Evolutionary conservation across 2,329 filamentous ascomycete genomes (phyloP).

Genomic region (Emergomyces orientalis): DNA sequence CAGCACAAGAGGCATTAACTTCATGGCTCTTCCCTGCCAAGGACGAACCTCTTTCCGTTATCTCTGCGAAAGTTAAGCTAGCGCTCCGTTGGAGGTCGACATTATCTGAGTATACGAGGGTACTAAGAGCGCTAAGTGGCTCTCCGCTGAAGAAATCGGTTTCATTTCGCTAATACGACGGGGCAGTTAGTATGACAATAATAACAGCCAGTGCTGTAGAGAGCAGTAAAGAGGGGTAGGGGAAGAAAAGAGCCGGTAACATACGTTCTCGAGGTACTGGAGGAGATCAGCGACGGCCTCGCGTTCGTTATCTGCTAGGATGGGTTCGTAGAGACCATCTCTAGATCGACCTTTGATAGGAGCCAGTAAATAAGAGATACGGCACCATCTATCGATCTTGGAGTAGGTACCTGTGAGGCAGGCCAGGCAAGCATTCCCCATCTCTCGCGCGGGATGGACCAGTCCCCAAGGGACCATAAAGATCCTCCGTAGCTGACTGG

Average conservation of each 20-base stretch:
- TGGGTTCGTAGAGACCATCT: conserved; percentile 74
- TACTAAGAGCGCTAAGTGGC: conserved; percentile 85
- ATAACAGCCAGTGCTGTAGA: conserved; percentile 9
- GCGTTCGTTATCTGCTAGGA: conserved; percentile 88
- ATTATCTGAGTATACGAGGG: conserved; percentile 96
- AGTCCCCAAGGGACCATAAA: conserved; percentile 1
- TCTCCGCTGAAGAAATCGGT: conserved; percentile 98
- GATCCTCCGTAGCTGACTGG: conserved; percentile 4
- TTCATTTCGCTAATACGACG: conserved; percentile 63
- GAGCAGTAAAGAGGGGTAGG: conserved; percentile 20
- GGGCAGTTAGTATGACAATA: conserved; percentile 16
- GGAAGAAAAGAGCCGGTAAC: conserved; percentile 24
- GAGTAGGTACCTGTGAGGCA: conserved; percentile 28
- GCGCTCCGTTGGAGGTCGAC: conserved; percentile 95
- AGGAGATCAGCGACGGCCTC: conserved; percentile 94
- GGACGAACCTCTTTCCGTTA: conserved; percentile 79
- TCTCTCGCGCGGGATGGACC: not conserved
- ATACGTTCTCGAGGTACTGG: conserved; percentile 91
- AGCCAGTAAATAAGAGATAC: conserved; percentile 35
- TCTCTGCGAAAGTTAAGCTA: conserved; percentile 96
- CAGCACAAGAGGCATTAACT: conserved; percentile 9
- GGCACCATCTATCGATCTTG: conserved; percentile 35
- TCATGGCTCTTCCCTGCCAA: not conserved
- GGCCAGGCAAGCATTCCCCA: conserved; percentile 32
- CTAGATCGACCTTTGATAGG: conserved; percentile 57